phyloP scores from a whole-genome alignment of 352 stramenopile genomes.

The Aphanomyces cochlioides region DNA sequence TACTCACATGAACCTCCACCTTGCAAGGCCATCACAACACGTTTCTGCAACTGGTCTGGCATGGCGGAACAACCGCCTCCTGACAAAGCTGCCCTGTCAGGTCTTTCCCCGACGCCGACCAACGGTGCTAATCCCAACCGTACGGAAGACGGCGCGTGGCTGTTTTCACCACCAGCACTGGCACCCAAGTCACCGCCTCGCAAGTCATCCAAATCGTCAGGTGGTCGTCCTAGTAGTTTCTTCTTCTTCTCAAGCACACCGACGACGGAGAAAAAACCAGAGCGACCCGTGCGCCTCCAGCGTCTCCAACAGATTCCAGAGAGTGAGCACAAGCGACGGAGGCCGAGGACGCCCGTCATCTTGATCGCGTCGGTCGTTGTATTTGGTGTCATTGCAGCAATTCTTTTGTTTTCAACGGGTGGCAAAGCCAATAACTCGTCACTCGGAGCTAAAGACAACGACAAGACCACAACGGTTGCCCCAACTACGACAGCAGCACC shows the following conservation, averaged over 20 bases:
- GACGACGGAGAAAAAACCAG: background rate
- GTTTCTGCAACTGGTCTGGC: no score
- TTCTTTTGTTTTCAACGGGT: background rate
- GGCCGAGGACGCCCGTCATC: constrained; percentile 3
- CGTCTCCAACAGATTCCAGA: constrained; percentile 19
- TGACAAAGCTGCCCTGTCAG: no score
- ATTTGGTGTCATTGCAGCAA: constrained; percentile 12
- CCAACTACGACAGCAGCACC: background rate
- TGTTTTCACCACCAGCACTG: constrained; percentile 17
- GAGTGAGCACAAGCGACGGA: background rate
- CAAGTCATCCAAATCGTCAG: background rate
- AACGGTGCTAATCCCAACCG: no score
- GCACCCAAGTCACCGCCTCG: background rate
- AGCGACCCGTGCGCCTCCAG: background rate
- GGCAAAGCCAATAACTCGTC: background rate
- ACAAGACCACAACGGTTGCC: background rate
- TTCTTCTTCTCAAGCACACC: background rate
- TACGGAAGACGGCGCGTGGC: background rate
- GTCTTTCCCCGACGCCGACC: no score
- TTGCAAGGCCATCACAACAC: no score
- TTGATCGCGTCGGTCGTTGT: constrained; percentile 1
- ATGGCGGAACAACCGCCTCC: no score
- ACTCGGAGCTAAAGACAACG: background rate
- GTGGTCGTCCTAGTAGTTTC: background rate
- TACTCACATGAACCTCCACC: no score